phyloP scores from a whole-genome alignment of 148 eudicot species.

The Gaultheria prostrata region DNA sequence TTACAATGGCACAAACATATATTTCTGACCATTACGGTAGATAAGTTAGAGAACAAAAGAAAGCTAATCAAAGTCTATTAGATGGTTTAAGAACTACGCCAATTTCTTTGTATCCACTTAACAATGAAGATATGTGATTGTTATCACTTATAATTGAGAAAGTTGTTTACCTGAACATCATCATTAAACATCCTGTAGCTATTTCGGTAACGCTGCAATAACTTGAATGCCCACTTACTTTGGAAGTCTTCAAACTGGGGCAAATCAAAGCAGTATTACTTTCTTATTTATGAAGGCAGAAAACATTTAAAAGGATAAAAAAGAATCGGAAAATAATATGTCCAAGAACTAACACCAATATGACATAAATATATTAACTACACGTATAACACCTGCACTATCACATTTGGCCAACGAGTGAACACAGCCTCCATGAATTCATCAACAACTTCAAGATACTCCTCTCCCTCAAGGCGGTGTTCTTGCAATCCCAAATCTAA shows the following conservation, averaged over 20 bases:
- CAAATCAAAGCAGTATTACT: slow-evolving; percentile 10
- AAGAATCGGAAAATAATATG: background rate
- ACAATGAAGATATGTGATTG: background rate
- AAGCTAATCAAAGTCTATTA: background rate
- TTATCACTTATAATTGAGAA: background rate
- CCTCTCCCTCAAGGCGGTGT: slow-evolving; percentile 93
- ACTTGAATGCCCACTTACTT: slow-evolving; percentile 96
- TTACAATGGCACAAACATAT: background rate
- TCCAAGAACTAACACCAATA: background rate
- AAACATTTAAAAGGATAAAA: background rate
- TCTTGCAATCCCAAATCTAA: slow-evolving; percentile 94
- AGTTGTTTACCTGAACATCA: slow-evolving; percentile 77
- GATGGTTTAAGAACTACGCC: background rate
- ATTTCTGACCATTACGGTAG: background rate
- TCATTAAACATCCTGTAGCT: slow-evolving; percentile 96
- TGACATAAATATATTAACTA: background rate
- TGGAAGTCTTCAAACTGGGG: slow-evolving; percentile 98
- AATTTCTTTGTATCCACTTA: background rate
- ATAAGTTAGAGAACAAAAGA: background rate
- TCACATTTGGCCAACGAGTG: slow-evolving; percentile 96
- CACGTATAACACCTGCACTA: slow-evolving; percentile 63
- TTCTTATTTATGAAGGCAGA: background rate
- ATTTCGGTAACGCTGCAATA: slow-evolving; percentile 88
- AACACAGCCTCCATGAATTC: slow-evolving; percentile 97
- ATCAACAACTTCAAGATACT: slow-evolving; percentile 82